phyloP scores from a whole-genome alignment of 345 rosid species.

The Crucihimalaya himalaica region DNA sequence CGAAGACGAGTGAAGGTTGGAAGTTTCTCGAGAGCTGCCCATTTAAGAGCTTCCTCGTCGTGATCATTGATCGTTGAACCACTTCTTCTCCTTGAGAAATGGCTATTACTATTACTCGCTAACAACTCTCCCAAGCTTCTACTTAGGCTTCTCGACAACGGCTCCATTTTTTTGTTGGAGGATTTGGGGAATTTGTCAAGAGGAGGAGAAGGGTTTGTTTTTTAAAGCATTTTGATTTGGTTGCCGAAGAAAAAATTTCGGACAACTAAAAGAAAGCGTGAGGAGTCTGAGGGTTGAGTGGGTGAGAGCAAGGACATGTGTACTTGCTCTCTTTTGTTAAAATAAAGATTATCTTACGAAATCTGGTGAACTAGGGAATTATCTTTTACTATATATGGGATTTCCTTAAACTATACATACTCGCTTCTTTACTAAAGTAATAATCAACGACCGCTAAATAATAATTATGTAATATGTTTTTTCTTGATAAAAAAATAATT shows the following conservation, averaged over 20 bases:
- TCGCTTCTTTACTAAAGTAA: background rate
- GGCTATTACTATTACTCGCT: conserved; percentile 17
- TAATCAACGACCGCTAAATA: background rate
- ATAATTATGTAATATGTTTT: background rate
- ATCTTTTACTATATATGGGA: background rate
- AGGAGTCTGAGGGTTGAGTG: conserved; percentile 19
- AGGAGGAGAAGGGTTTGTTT: conserved; percentile 2
- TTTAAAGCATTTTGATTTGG: conserved; percentile 14
- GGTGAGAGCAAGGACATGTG: conserved; percentile 16
- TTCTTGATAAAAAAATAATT: background rate
- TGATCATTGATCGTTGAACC: conserved; percentile 48
- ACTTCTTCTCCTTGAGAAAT: conserved; percentile 49
- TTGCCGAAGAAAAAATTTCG: conserved; percentile 19
- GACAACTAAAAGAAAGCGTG: conserved; percentile 36
- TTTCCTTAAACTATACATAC: background rate
- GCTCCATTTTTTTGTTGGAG: conserved; percentile 25
- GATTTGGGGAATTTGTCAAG: background rate
- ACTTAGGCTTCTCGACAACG: conserved; percentile 46
- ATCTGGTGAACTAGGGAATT: conserved; percentile 1
- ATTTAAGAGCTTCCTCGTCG: conserved; percentile 87
- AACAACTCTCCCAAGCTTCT: conserved; percentile 64
- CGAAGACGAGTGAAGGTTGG: conserved; percentile 82
- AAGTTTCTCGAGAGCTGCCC: conserved; percentile 92
- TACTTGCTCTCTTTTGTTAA: background rate
- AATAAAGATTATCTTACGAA: background rate